These are phyloP conservation scores for Russula sp. DNA, from an alignment of 768 basidiomycete genomes.

Conservation along the genomic window DNA sequence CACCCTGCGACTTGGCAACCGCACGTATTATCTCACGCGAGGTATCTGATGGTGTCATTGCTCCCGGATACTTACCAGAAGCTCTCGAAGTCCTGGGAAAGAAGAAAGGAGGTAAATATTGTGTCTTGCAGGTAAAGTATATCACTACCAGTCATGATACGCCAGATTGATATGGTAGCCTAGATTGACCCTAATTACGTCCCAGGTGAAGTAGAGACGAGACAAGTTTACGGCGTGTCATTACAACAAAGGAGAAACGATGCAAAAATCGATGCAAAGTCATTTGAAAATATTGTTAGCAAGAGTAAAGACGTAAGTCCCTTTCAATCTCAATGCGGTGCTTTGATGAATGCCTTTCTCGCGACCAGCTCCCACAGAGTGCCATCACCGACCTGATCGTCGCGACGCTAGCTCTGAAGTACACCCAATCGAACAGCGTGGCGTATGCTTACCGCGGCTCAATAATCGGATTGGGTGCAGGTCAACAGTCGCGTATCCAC, in stretches of 20 bases:
- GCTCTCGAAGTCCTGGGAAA: slow-evolving; percentile 88
- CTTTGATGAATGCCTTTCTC: neutral
- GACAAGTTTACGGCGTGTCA: slow-evolving; percentile 91
- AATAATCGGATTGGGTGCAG: slow-evolving; percentile 93
- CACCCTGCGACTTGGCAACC: slow-evolving; percentile 88
- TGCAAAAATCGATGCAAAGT: slow-evolving; percentile 71
- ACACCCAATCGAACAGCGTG: slow-evolving; percentile 99
- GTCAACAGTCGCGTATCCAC: slow-evolving; percentile 98
- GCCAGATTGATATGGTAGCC: neutral
- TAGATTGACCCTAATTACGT: slow-evolving; percentile 87
- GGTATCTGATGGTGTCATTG: slow-evolving; percentile 97
- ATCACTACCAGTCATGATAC: neutral
- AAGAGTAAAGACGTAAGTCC: slow-evolving; percentile 74
- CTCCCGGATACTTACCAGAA: slow-evolving; percentile 84
- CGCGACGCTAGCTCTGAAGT: slow-evolving; percentile 94
- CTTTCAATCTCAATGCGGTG: neutral
- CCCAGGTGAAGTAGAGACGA: slow-evolving; percentile 81
- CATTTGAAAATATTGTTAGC: slow-evolving; percentile 88
- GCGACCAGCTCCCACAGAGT: slow-evolving; percentile 59
- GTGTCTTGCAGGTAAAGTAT: slow-evolving; percentile 76
- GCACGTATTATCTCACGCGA: slow-evolving; percentile 98
- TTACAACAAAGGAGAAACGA: slow-evolving; percentile 91
- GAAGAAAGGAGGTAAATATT: slow-evolving; percentile 99
- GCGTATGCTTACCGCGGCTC: slow-evolving; percentile 91
- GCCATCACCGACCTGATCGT: slow-evolving; percentile 92